These are phyloP conservation scores for Mrakia blollopis DNA, from an alignment of 768 basidiomycete genomes.

Conservation along the genomic window DNA sequence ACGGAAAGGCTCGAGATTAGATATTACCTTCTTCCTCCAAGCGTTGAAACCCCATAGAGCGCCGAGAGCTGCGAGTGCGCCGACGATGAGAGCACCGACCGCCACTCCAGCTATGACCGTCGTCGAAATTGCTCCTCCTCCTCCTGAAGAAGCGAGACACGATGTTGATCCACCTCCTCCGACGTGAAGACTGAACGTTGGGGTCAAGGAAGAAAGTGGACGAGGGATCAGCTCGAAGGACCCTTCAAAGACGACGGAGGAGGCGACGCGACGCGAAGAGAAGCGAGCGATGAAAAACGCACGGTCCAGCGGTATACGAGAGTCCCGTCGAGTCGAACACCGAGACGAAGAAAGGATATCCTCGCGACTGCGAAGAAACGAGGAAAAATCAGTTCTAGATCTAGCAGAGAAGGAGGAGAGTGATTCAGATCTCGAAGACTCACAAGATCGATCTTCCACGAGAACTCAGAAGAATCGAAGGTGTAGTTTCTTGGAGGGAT, in stretches of 20 bases:
- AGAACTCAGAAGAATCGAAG: not conserved
- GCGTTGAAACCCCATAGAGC: not conserved
- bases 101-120: not conserved
- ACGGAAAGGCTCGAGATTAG: not conserved
- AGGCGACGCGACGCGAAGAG: not conserved
- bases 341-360: not conserved
- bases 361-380: not conserved
- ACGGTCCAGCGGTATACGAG: slow-evolving; percentile 7
- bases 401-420: not conserved
- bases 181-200: not conserved
- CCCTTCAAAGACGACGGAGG: too few species aligned
- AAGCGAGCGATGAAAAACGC: not conserved
- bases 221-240: not conserved
- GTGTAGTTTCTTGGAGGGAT: slow-evolving; percentile 2
- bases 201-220: not conserved
- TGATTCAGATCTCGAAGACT: not conserved
- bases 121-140: not conserved
- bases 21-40: not conserved
- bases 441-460: slow-evolving; percentile 3
- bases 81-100: not conserved
- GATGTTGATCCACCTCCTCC: slow-evolving; percentile 5
- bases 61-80: not conserved
- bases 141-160: not conserved
- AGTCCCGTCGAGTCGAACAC: slow-evolving; percentile 6
- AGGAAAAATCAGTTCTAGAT: not conserved